Evolutionary conservation across 768 basidiomycete genomes (phyloP).

Genomic region (Cystobasidiopsis lactophilus): DNA sequence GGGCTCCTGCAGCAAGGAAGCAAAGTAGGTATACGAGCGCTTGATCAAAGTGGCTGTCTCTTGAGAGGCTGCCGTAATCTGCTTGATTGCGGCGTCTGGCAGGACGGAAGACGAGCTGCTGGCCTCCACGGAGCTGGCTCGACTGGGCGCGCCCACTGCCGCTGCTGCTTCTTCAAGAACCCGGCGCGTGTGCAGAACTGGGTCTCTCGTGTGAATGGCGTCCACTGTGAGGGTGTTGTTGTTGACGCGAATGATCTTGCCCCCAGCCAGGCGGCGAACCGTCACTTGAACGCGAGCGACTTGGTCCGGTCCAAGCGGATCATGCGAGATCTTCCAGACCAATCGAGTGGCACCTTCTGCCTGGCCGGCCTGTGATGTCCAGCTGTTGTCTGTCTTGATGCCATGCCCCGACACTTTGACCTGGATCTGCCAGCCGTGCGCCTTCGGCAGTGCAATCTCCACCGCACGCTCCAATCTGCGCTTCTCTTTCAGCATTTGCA

Average conservation of each 20-base stretch:
- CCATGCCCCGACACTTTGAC: not conserved
- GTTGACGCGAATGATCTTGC: slow-evolving; percentile 62
- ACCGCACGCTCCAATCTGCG: slow-evolving; percentile 38
- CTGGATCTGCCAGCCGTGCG: slow-evolving; percentile 6
- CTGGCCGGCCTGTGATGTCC: slow-evolving; percentile 19
- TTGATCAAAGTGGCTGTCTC: slow-evolving; percentile 65
- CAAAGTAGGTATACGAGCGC: slow-evolving; percentile 94
- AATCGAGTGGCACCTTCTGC: not conserved
- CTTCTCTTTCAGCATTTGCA: slow-evolving; percentile 43
- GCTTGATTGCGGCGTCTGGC: not conserved
- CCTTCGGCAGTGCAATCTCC: not conserved
- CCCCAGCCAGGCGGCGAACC: slow-evolving; percentile 53
- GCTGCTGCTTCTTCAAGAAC: slow-evolving; percentile 54
- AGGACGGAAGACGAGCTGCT: not conserved
- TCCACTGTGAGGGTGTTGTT: slow-evolving; percentile 52
- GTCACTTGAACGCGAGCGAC: slow-evolving; percentile 58
- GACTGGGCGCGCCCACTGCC: slow-evolving; percentile 25
- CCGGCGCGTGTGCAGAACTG: slow-evolving; percentile 36
- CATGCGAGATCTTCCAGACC: slow-evolving; percentile 30
- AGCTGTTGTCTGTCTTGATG: slow-evolving; percentile 38
- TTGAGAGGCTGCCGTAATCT: slow-evolving; percentile 20
- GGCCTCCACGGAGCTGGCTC: not conserved
- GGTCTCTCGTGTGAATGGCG: slow-evolving; percentile 44
- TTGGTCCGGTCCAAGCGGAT: slow-evolving; percentile 48
- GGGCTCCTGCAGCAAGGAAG: slow-evolving; percentile 84